Percentiles rank a stretch among this genome's conserved stretches.
These are phyloP conservation scores for Mycena albidolilacea DNA, from an alignment of 768 basidiomycete genomes.

Conservation along the genomic window DNA sequence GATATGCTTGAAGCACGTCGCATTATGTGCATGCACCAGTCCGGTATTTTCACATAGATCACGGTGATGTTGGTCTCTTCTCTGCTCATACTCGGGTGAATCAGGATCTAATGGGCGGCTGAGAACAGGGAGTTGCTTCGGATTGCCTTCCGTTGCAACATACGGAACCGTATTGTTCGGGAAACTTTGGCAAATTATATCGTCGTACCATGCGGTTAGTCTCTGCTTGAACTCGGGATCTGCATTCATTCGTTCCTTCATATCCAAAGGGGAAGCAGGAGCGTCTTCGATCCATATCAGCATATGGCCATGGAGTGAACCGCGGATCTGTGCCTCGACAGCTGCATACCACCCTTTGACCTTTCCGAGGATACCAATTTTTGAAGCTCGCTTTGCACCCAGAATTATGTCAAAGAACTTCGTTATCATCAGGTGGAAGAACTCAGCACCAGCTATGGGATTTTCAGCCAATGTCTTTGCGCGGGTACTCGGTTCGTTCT, in stretches of 20 bases:
- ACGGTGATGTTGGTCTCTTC: neutral
- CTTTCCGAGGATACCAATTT: neutral
- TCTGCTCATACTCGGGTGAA: too few relatives aligned
- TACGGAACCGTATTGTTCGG: neutral
- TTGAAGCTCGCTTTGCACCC: too few relatives aligned
- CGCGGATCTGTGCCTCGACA: too few relatives aligned
- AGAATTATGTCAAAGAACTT: too few relatives aligned
- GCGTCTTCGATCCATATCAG: slow-evolving; percentile 9
- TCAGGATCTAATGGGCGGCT: too few relatives aligned
- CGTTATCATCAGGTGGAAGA: too few relatives aligned
- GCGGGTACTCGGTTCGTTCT: too few relatives aligned
- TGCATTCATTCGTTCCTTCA: neutral
- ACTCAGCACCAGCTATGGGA: too few relatives aligned
- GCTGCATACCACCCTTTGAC: too few relatives aligned
- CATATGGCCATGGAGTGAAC: too few relatives aligned
- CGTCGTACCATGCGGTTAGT: neutral
- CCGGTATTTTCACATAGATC: neutral
- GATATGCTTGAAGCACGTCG: slow-evolving; percentile 32
- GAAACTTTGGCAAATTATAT: neutral
- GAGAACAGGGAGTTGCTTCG: neutral
- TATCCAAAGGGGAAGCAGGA: neutral
- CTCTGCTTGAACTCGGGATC: neutral
- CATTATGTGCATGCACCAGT: slow-evolving; percentile 20
- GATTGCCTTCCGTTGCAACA: neutral
- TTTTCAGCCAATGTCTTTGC: too few relatives aligned